Evolutionary conservation across 805 yeast species (phyloP), one percentile per base, ranked within the genome.

Genomic region (Lipomyces mesembrius): DNA sequence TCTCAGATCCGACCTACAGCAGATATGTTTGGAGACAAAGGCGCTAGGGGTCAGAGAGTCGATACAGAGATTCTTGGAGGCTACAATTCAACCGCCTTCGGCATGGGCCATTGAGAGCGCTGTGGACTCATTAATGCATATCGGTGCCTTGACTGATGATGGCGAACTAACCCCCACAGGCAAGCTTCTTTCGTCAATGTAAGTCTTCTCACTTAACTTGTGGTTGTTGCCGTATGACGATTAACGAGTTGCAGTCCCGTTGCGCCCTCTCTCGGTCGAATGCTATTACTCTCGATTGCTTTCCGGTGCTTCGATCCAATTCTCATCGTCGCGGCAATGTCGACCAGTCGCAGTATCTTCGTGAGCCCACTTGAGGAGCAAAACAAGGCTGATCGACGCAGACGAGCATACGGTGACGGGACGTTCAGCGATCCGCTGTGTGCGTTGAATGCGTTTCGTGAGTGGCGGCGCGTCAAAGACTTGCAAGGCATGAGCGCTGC

Each of bases 301-400:
- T 70, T 70, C 66, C 62, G 68, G 27, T 69, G 72, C 52, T 39
- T 70, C n/a, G 72, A 70, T 55, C 63, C 70, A 14, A 63, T 64
- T 46, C 49, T 70, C 27, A 51, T 66, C 32, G 35, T 66, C 29
- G 72, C 72, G 20, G 65, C 72, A 6, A 12, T 43, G 25, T 34
- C 62, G 4, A 43, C 64, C 4, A 43, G 39, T 14, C 63, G 68
- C 14, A 57, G 58, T 25, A n/a, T 69, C 11, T 70, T 70, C 57
- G 34, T 68, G 46, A 8, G 34, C 7, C 66, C 68, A 39, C 12
- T 46, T 9, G 63, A 52, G n/a, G 64, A 58, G 9, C 54, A 49
- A 12, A 37, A 57, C 2, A 22, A 32, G 34, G 58, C 65, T 20
- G 22, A 27, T 37, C 25, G 2, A 32, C 60, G 49, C 22, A 54